phyloP scores from a whole-genome alignment of 768 basidiomycete genomes.

The Rickenella mellea region DNA sequence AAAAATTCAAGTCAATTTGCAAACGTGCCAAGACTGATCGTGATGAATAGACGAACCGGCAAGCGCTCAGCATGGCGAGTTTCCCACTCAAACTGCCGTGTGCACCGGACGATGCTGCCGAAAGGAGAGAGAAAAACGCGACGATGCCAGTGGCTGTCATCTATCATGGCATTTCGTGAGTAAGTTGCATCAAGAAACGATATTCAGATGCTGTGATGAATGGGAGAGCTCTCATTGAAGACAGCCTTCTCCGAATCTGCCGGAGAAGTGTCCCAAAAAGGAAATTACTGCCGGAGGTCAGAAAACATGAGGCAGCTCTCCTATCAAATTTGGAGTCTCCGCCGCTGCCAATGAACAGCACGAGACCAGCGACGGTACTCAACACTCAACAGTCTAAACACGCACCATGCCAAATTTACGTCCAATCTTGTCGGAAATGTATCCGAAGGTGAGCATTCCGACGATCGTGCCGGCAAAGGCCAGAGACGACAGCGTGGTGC shows the following conservation, averaged over 20 bases:
- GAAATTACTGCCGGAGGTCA: too few relatives aligned
- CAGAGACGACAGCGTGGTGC: conserved; percentile 53
- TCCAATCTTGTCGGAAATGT: conserved; percentile 78
- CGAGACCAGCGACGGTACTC: too few relatives aligned
- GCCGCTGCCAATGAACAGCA: too few relatives aligned
- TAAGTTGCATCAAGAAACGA: too few relatives aligned
- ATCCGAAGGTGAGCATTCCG: conserved; percentile 78
- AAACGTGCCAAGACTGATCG: not conserved
- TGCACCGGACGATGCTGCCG: conserved; percentile 76
- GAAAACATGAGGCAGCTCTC: too few relatives aligned
- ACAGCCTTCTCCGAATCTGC: too few relatives aligned
- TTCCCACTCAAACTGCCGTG: conserved; percentile 60
- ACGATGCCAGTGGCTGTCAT: conserved; percentile 81
- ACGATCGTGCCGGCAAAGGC: conserved; percentile 82
- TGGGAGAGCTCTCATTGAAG: too few relatives aligned
- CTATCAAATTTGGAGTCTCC: too few relatives aligned
- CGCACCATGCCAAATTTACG: conserved; percentile 80
- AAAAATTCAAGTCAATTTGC: not conserved
- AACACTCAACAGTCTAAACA: too few relatives aligned
- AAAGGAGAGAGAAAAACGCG: conserved; percentile 72
- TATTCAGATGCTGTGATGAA: too few relatives aligned
- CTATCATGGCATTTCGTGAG: conserved; percentile 23
- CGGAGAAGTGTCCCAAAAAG: too few relatives aligned
- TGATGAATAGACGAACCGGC: conserved; percentile 40
- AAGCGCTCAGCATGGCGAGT: conserved; percentile 69